Conservation (phyloP, 192 early-diverging fungal genomes). For the Rhizoclosmatium globosum region DNA sequence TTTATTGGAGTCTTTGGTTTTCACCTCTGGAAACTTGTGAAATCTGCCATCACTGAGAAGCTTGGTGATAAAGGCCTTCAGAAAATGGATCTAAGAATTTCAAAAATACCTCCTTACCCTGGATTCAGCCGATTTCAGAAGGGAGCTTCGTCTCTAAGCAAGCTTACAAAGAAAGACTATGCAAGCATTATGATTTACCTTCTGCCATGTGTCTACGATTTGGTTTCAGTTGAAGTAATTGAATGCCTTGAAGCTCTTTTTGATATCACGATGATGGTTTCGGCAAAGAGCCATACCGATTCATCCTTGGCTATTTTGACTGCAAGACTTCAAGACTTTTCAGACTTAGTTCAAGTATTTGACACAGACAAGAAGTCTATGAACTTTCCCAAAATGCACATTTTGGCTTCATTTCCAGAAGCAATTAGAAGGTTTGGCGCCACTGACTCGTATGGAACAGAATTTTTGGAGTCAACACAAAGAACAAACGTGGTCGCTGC, state of each 20-base stretch:
- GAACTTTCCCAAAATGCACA: conserved; percentile 7
- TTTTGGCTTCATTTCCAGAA: neutral
- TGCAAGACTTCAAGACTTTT: neutral
- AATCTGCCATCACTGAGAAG: no score
- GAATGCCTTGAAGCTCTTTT: neutral
- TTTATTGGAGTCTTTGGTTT: no score
- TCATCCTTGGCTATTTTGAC: neutral
- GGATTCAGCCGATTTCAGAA: no score
- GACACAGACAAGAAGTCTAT: neutral
- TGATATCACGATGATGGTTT: neutral
- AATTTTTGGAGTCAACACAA: neutral
- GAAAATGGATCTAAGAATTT: no score
- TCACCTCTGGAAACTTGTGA: no score
- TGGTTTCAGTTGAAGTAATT: neutral
- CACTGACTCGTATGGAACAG: neutral
- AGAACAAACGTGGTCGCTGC: neutral
- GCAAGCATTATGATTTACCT: no score
- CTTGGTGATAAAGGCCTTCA: no score
- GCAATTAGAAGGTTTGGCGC: conserved; percentile 1
- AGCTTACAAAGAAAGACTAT: no score
- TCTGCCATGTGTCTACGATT: no score
- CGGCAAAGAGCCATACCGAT: neutral
- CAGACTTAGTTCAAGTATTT: neutral
- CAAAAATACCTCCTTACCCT: no score
- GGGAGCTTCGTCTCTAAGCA: no score